Evolutionary conservation across 2,329 filamentous ascomycete species (phyloP).

Genomic region (Ciborinia camelliae): DNA sequence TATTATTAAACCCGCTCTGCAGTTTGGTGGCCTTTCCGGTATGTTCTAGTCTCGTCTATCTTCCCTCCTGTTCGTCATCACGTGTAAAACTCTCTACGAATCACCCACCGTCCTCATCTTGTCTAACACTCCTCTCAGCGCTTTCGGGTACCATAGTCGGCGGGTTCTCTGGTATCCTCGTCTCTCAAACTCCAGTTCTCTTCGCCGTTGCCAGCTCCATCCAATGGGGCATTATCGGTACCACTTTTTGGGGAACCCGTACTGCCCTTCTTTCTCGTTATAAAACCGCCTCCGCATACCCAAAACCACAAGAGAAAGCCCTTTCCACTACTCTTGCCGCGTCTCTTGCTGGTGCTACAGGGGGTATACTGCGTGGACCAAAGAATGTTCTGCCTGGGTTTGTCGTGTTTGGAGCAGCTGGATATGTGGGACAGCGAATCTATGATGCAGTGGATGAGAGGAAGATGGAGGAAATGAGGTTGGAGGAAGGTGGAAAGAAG

Average conservation of each 20-base stretch:
- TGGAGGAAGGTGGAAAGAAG: slow-evolving; percentile 34
- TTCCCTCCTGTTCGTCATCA: slow-evolving; percentile 7
- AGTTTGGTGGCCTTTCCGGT: slow-evolving; percentile 61
- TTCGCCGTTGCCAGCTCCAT: slow-evolving; percentile 70
- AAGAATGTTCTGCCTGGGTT: slow-evolving; percentile 52
- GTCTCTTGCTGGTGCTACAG: slow-evolving; percentile 64
- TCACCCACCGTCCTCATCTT: not conserved
- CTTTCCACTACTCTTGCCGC: slow-evolving; percentile 70
- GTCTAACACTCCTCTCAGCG: not conserved
- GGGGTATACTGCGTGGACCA: slow-evolving; percentile 56
- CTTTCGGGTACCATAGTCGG: slow-evolving; percentile 59
- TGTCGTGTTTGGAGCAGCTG: slow-evolving; percentile 56
- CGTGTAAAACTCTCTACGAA: not conserved
- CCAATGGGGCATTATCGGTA: slow-evolving; percentile 78
- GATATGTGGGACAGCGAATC: slow-evolving; percentile 53
- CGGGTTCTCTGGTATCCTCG: slow-evolving; percentile 67
- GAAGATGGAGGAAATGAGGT: slow-evolving; percentile 20
- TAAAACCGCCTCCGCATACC: slow-evolving; percentile 18
- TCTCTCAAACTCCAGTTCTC: slow-evolving; percentile 62
- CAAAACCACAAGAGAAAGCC: slow-evolving; percentile 57
- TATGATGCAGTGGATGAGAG: slow-evolving; percentile 51
- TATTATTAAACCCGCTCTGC: slow-evolving; percentile 51
- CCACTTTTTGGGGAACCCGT: slow-evolving; percentile 63
- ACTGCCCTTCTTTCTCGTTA: slow-evolving; percentile 49
- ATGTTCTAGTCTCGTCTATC: slow-evolving; percentile 23